Conservation (phyloP, 2,329 filamentous ascomycete species). For the Trichocomaceae sp. region DNA sequence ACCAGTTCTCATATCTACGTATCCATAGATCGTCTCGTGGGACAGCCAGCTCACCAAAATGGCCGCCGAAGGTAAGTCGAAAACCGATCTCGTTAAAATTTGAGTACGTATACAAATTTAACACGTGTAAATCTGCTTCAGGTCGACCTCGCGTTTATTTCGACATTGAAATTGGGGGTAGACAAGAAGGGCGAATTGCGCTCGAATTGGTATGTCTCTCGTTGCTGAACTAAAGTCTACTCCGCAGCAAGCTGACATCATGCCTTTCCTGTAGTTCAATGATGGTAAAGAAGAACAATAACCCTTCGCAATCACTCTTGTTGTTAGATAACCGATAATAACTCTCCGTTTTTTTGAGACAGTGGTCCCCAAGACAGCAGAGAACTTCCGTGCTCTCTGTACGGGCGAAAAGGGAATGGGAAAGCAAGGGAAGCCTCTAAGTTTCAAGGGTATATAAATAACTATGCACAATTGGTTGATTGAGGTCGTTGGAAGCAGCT, state of each 20-base stretch:
- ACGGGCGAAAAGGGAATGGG: constrained; percentile 88
- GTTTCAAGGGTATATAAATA: constrained; percentile 73
- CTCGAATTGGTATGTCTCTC: constrained; percentile 68
- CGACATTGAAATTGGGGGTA: constrained; percentile 75
- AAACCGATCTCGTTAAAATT: not conserved
- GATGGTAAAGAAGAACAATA: constrained; percentile 35
- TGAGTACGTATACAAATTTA: not conserved
- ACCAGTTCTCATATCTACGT: not conserved
- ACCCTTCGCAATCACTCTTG: not conserved
- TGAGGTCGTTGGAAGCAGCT: not conserved
- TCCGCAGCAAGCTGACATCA: not conserved
- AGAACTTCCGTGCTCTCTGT: constrained; percentile 92
- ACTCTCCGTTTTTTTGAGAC: constrained; percentile 6
- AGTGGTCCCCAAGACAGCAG: constrained; percentile 87
- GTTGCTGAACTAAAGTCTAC: not conserved
- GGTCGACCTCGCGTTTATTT: constrained; percentile 81
- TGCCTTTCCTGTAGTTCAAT: constrained; percentile 35
- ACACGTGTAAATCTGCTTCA: constrained; percentile 17
- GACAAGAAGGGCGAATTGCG: constrained; percentile 66
- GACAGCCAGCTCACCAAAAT: not conserved
- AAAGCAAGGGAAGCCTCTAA: constrained; percentile 73
- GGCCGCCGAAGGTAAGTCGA: constrained; percentile 5
- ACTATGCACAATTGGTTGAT: not conserved
- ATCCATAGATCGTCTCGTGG: not conserved
- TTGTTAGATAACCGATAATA: not conserved